Evolutionary conservation across 352 stramenopile genomes (phyloP).

Genomic region (Blastocystis sp.): DNA sequence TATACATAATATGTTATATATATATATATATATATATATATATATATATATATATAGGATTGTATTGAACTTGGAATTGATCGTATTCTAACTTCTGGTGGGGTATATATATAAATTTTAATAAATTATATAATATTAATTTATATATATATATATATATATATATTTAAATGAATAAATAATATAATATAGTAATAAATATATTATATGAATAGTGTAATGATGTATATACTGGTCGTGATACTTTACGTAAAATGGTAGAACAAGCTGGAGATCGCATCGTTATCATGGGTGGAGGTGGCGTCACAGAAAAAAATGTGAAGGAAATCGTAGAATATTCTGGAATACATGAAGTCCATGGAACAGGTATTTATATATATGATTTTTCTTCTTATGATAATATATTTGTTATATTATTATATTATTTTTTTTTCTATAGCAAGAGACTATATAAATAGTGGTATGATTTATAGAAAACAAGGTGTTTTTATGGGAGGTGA

Average conservation of each 20-base stretch:
- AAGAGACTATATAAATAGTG: slow-evolving; percentile 2
- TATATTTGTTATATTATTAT: too few species aligned
- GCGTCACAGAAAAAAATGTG: slow-evolving; percentile 3
- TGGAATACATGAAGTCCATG: slow-evolving; percentile 6
- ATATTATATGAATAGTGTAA: slow-evolving; percentile 12
- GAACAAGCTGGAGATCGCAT: not conserved
- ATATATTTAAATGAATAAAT: too few species aligned
- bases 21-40: too few species aligned
- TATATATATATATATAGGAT: too few species aligned
- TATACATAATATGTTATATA: not conserved
- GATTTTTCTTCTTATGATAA: too few species aligned
- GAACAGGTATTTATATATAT: not conserved
- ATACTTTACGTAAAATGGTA: slow-evolving; percentile 7
- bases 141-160: too few species aligned
- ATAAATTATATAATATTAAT: too few species aligned
- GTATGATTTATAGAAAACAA: slow-evolving; percentile 8
- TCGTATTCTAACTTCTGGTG: slow-evolving; percentile 21
- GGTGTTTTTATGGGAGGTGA: slow-evolving; percentile 26
- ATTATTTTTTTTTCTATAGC: too few species aligned
- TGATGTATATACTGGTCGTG: not conserved
- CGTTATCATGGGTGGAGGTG: slow-evolving; percentile 11
- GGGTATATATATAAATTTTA: not conserved
- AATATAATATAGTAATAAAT: too few species aligned
- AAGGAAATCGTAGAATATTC: slow-evolving; percentile 8
- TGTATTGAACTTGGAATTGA: not conserved